phyloP scores from a whole-genome alignment of 768 basidiomycete species.

The Kwoniella dendrophila region DNA sequence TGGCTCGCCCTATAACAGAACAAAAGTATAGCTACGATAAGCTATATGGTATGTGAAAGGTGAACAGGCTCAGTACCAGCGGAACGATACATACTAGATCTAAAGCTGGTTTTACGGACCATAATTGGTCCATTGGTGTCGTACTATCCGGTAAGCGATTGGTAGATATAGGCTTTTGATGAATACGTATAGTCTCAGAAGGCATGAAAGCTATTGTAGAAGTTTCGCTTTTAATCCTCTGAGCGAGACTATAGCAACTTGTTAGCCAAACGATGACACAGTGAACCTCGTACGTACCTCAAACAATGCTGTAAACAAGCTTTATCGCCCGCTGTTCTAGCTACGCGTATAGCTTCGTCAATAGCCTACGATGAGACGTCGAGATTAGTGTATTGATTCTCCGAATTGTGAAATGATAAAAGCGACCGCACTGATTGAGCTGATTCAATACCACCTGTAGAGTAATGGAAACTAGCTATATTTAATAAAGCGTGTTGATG shows the following conservation, averaged over 20 bases:
- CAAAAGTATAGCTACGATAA: no score
- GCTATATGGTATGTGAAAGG: no score
- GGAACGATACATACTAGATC: conserved; percentile 40
- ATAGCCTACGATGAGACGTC: conserved; percentile 29
- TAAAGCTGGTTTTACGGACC: conserved; percentile 45
- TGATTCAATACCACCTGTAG: conserved; percentile 47
- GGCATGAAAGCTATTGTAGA: conserved; percentile 5
- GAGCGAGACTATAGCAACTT: conserved; percentile 17
- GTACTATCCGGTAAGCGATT: conserved; percentile 30
- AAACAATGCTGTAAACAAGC: conserved; percentile 51
- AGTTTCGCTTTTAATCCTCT: conserved; percentile 25
- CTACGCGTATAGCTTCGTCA: conserved; percentile 54
- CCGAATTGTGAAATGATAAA: neutral
- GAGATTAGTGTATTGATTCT: neutral
- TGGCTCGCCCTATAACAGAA: conserved; percentile 44
- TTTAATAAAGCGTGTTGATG: conserved; percentile 56
- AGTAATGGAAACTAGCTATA: conserved; percentile 51
- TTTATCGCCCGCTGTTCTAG: conserved; percentile 52
- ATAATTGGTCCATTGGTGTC: conserved; percentile 50
- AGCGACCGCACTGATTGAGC: conserved; percentile 40
- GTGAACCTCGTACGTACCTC: conserved; percentile 31
- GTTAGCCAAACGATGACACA: neutral
- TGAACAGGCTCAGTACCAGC: neutral
- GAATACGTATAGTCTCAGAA: conserved; percentile 22
- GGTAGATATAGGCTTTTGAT: conserved; percentile 25